These are phyloP conservation scores for Triticum timopheevii DNA, from an alignment of 176 grass and related monocot species.

Conservation along the genomic window DNA sequence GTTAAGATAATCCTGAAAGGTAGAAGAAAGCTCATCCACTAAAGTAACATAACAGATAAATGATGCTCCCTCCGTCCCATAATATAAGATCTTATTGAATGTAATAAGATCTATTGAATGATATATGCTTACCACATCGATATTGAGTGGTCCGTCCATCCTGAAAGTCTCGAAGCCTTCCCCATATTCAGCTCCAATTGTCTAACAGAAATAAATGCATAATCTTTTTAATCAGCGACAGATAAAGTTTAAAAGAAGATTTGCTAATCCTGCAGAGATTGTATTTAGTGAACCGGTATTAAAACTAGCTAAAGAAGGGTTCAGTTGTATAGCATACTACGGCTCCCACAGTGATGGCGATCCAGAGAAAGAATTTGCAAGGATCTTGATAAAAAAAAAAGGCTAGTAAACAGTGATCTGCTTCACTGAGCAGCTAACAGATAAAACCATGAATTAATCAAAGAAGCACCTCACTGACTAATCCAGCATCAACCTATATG, in stretches of 20 bases:
- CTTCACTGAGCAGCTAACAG: background rate
- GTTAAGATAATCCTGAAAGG: constrained; percentile 85
- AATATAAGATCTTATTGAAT: no score
- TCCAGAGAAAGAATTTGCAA: background rate
- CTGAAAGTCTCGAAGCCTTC: constrained; percentile 98
- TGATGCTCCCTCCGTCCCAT: background rate
- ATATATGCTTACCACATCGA: constrained; percentile 82
- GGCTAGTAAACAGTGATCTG: background rate
- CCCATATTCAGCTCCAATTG: constrained; percentile 94
- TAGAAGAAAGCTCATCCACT: constrained; percentile 12
- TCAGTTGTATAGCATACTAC: background rate
- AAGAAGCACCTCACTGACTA: constrained; percentile 4
- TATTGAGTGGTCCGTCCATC: constrained; percentile 86
- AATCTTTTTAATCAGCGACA: background rate
- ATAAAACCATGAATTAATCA: background rate
- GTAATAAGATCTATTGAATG: no score
- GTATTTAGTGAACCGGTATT: background rate
- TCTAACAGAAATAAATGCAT: constrained; percentile 39
- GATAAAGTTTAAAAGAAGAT: background rate
- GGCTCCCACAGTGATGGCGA: background rate
- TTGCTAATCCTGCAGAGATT: background rate
- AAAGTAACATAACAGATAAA: background rate
- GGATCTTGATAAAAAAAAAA: background rate
- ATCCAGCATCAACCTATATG: background rate
- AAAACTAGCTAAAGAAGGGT: background rate